A percentile compares a stretch with the other conserved stretches of the same genome.
These are phyloP conservation scores for Xylogone sp. DNA, from an alignment of 2,329 filamentous ascomycete species.

Conservation along the genomic window DNA sequence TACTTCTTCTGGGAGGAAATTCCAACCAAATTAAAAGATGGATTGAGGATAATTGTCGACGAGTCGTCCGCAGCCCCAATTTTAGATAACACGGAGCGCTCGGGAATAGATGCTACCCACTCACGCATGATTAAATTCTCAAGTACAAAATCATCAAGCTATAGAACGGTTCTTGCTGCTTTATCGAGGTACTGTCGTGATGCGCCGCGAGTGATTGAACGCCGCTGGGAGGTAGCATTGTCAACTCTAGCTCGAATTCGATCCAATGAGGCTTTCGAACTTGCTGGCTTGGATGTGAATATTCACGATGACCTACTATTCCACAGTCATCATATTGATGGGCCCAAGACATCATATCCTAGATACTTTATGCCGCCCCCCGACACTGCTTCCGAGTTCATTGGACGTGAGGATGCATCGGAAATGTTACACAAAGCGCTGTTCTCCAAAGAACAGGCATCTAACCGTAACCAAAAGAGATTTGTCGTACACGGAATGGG, in stretches of 20 bases:
- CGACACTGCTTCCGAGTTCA: slow-evolving; percentile 3
- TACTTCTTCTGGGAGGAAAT: slow-evolving; percentile 11
- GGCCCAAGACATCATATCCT: not conserved
- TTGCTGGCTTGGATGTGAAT: not conserved
- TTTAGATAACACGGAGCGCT: slow-evolving; percentile 20
- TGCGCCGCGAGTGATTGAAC: slow-evolving; percentile 3
- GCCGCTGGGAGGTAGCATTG: not conserved
- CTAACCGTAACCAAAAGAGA: slow-evolving; percentile 9
- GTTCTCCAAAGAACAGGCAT: not conserved
- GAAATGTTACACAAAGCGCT: slow-evolving; percentile 3
- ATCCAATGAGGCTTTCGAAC: not conserved
- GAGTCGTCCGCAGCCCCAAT: slow-evolving; percentile 6
- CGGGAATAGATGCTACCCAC: slow-evolving; percentile 17
- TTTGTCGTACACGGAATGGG: slow-evolving; percentile 22
- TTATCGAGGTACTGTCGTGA: slow-evolving; percentile 16
- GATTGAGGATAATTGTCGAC: slow-evolving; percentile 4
- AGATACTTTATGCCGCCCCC: not conserved
- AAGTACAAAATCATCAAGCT: slow-evolving; percentile 11
- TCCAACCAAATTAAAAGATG: not conserved
- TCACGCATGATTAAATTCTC: slow-evolving; percentile 24
- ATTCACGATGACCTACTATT: not conserved
- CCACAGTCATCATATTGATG: not conserved
- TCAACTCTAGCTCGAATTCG: not conserved
- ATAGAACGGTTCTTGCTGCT: slow-evolving; percentile 17
- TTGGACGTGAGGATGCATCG: slow-evolving; percentile 4